phyloP scores from a whole-genome alignment of 352 stramenopile genomes.

The Thalassiosira mediterranea region DNA sequence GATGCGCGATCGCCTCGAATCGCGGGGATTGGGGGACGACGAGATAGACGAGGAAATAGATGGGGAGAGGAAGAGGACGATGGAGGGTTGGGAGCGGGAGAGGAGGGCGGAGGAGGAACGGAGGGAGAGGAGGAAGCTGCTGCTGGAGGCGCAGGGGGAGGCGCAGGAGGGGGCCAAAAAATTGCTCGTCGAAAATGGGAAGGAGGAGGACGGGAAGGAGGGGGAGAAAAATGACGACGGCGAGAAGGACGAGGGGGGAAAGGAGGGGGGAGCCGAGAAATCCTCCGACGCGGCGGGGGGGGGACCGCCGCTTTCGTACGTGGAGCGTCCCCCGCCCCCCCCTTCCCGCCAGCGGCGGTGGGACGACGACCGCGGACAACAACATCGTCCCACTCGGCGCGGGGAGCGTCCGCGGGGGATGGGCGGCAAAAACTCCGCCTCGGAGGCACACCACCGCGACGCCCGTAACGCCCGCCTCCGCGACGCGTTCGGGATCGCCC shows the following conservation, averaged over 20 bases:
- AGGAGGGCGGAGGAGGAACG: conserved; percentile 16
- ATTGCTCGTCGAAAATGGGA: conserved; percentile 28
- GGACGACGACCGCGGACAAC: conserved; percentile 7
- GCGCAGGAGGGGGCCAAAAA: conserved; percentile 29
- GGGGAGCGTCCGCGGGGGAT: conserved; percentile 2
- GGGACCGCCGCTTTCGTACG: conserved; percentile 7
- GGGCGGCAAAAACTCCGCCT: conserved; percentile 62
- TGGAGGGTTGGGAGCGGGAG: conserved; percentile 35
- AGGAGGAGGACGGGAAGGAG: too few species aligned
- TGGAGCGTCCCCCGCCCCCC: too few species aligned
- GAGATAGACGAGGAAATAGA: conserved; percentile 72
- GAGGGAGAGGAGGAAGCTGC: neutral
- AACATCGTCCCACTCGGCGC: neutral
- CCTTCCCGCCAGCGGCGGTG: conserved; percentile 12
- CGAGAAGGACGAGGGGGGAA: neutral
- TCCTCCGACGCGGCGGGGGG: conserved; percentile 3
- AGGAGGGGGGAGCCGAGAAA: neutral
- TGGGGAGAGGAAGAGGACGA: conserved; percentile 50
- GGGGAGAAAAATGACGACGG: conserved; percentile 12
- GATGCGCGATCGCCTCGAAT: conserved; percentile 72
- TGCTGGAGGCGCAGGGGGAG: conserved; percentile 15
- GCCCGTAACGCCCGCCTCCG: conserved; percentile 69
- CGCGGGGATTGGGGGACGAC: conserved; percentile 45
- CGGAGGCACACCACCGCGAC: conserved; percentile 52
- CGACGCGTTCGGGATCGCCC: conserved; percentile 75